phyloP scores from a whole-genome alignment of 768 basidiomycete genomes.

The Lentinula detonsa region DNA sequence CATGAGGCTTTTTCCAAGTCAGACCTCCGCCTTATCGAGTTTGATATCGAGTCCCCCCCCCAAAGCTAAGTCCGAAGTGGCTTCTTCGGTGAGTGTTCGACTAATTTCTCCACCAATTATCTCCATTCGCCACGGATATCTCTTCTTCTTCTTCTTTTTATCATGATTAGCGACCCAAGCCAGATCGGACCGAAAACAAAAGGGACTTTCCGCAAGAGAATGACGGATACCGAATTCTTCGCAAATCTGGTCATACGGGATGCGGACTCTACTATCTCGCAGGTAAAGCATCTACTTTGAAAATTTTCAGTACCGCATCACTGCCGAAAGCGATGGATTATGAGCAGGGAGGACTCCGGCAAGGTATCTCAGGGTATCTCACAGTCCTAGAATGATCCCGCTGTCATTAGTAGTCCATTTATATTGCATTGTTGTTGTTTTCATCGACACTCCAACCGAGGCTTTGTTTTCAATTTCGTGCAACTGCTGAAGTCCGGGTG shows the following conservation, averaged over 20 bases:
- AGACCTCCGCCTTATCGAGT: too few species aligned
- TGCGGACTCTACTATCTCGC: background rate
- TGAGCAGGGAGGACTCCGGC: too few species aligned
- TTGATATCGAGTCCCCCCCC: too few species aligned
- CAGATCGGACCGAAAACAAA: background rate
- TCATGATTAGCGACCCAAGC: background rate
- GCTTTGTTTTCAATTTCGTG: too few species aligned
- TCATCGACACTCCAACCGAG: too few species aligned
- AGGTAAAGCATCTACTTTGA: too few species aligned
- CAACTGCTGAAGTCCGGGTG: too few species aligned
- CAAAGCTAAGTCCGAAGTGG: background rate
- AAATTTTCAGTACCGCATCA: too few species aligned
- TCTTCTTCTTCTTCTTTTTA: background rate
- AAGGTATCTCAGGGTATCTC: too few species aligned
- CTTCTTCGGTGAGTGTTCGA: background rate
- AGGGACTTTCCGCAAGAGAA: background rate
- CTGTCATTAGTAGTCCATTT: background rate
- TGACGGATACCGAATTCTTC: conserved; percentile 1
- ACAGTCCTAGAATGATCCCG: background rate
- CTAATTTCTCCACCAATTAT: background rate
- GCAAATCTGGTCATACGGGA: background rate
- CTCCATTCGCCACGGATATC: background rate
- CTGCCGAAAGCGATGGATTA: too few species aligned
- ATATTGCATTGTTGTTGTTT: too few species aligned
- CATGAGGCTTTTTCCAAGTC: background rate